Percentiles rank a stretch among this genome's conserved stretches.
Evolutionary conservation across 179 eudicot species (phyloP).

Genomic region (Nepenthes alata): DNA sequence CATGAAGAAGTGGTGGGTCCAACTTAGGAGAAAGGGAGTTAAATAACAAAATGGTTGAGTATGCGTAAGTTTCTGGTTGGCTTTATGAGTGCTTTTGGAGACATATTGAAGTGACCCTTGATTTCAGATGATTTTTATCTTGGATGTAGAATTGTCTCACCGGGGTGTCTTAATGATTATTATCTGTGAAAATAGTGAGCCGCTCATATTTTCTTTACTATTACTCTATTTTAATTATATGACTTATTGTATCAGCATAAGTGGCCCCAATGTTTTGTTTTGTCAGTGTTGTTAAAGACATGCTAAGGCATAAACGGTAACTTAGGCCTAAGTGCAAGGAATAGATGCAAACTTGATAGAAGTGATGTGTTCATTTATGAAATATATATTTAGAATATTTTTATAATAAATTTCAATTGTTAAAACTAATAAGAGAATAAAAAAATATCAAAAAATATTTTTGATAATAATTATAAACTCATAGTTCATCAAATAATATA

Average conservation of each 20-base stretch:
- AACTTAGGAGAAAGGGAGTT: conserved; percentile 10
- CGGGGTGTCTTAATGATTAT: conserved; percentile 27
- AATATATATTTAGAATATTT: too few species aligned
- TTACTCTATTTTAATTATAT: conserved; percentile 9
- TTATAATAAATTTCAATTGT: too few species aligned
- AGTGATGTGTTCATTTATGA: too few species aligned
- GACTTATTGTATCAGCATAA: conserved; percentile 27
- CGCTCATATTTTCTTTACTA: conserved; percentile 16
- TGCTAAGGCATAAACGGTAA: too few species aligned
- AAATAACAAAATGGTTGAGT: conserved; percentile 16
- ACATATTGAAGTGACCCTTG: conserved; percentile 15
- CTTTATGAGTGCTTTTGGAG: conserved; percentile 17
- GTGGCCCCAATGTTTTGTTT: conserved; percentile 18
- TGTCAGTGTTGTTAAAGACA: too few species aligned
- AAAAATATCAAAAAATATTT: too few species aligned
- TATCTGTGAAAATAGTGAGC: conserved; percentile 23
- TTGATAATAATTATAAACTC: too few species aligned
- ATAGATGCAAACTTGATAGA: too few species aligned
- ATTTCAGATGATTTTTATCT: conserved; percentile 16
- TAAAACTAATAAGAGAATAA: too few species aligned
- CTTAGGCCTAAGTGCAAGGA: too few species aligned
- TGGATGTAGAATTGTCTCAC: conserved; percentile 25
- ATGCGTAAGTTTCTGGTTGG: conserved; percentile 16
- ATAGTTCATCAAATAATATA: too few species aligned
- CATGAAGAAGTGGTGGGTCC: conserved; percentile 10